Percentiles rank a stretch among this genome's conserved stretches.
These are phyloP conservation scores for Penicillium digitatum DNA, from an alignment of 2,329 filamentous ascomycete species.

Conservation along the genomic window DNA sequence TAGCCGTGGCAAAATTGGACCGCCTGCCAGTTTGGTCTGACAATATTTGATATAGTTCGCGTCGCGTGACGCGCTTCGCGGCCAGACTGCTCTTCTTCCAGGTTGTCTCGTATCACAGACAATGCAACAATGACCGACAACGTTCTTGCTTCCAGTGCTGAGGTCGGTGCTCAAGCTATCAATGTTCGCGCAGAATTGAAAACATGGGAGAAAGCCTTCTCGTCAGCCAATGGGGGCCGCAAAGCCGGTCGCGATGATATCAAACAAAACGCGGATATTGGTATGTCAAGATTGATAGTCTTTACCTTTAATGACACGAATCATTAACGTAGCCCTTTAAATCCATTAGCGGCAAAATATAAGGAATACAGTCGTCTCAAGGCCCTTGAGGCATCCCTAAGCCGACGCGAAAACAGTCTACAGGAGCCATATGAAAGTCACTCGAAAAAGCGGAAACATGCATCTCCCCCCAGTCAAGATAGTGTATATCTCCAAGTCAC, in stretches of 20 bases:
- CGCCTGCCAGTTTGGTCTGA: background rate
- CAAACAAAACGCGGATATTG: slow-evolving; percentile 44
- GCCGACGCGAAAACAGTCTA: slow-evolving; percentile 19
- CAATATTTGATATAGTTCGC: slow-evolving; percentile 27
- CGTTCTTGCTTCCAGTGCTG: slow-evolving; percentile 21
- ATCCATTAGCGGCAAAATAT: slow-evolving; percentile 44
- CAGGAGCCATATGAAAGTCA: slow-evolving; percentile 15
- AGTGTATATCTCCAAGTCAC: slow-evolving; percentile 23
- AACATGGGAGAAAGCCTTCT: slow-evolving; percentile 47
- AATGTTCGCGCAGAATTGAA: slow-evolving; percentile 45
- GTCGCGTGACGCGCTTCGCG: slow-evolving; percentile 18
- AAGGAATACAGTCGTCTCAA: slow-evolving; percentile 46
- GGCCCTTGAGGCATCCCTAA: slow-evolving; percentile 29
- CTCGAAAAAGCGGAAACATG: slow-evolving; percentile 34
- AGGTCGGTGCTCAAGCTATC: slow-evolving; percentile 28
- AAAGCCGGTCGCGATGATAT: slow-evolving; percentile 49
- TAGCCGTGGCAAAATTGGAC: background rate
- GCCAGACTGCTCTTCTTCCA: slow-evolving; percentile 1
- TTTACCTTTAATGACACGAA: background rate
- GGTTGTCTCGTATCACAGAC: background rate
- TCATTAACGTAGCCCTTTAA: background rate
- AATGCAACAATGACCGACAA: slow-evolving; percentile 31
- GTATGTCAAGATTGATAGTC: slow-evolving; percentile 25
- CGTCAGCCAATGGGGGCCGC: slow-evolving; percentile 40
- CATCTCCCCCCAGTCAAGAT: slow-evolving; percentile 28